These are phyloP conservation scores for Pterulicium gracile DNA, from an alignment of 1,284 basidiomycete genomes.

Conservation along the genomic window DNA sequence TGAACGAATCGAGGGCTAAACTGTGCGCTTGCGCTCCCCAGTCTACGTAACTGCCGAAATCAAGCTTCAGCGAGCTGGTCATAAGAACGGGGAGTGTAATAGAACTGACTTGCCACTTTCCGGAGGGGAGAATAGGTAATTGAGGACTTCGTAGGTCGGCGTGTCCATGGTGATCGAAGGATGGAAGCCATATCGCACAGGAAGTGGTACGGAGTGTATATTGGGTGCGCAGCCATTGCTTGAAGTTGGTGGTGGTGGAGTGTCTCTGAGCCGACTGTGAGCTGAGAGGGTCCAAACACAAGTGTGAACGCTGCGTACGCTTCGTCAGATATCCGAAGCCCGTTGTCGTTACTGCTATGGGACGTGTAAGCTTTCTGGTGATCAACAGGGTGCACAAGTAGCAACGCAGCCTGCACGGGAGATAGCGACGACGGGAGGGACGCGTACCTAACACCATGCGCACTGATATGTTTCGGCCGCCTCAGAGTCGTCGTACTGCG, in stretches of 20 bases:
- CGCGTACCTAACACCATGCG: slow-evolving; percentile 31
- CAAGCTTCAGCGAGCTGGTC: too few relatives aligned
- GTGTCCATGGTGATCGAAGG: slow-evolving; percentile 43
- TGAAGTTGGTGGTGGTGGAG: background rate
- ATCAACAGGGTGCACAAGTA: background rate
- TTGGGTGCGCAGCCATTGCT: slow-evolving; percentile 13
- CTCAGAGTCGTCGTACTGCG: slow-evolving; percentile 43
- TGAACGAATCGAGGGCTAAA: slow-evolving; percentile 7
- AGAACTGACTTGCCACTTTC: slow-evolving; percentile 41
- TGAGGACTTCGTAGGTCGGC: slow-evolving; percentile 50
- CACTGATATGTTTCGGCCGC: slow-evolving; percentile 48
- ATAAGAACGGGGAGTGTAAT: slow-evolving; percentile 5
- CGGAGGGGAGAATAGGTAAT: slow-evolving; percentile 64
- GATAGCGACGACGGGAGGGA: background rate
- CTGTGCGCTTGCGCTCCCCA: background rate
- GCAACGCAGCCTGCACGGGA: background rate
- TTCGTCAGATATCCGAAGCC: background rate
- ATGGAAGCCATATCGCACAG: slow-evolving; percentile 36
- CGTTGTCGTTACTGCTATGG: background rate
- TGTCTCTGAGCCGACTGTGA: background rate
- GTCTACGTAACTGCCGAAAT: background rate
- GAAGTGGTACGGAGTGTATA: slow-evolving; percentile 22
- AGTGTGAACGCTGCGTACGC: background rate
- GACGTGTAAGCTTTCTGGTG: too few relatives aligned
- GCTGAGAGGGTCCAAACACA: background rate